Evolutionary conservation across 345 rosid genomes (phyloP).

Genomic region (rapeseed (Brassica napus)): DNA sequence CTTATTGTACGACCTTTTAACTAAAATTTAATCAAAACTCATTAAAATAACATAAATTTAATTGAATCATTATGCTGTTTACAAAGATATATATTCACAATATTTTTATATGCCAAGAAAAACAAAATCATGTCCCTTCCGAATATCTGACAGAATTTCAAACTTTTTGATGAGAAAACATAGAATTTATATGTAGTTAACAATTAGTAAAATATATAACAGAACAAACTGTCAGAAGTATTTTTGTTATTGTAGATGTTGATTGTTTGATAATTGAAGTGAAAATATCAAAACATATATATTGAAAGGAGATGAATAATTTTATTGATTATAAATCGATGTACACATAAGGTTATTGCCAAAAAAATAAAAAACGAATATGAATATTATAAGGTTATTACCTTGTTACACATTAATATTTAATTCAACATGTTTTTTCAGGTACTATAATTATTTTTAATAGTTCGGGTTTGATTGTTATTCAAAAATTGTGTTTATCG

Average conservation of each 20-base stretch:
- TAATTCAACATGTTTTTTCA: neutral
- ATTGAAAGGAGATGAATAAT: neutral
- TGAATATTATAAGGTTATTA: neutral
- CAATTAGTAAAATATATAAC: neutral
- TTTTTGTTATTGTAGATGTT: neutral
- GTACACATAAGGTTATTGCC: neutral
- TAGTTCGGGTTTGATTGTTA: neutral
- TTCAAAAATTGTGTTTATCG: neutral
- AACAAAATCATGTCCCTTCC: neutral
- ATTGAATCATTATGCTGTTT: neutral
- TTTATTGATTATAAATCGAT: neutral
- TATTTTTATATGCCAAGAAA: too few relatives aligned
- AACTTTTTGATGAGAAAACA: neutral
- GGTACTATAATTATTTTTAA: neutral
- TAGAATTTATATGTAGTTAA: neutral
- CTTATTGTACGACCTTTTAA: too few relatives aligned
- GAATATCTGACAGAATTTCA: neutral
- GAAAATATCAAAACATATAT: neutral
- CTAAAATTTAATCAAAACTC: neutral
- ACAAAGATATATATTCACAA: neutral
- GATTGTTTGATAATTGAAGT: neutral
- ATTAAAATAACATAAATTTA: too few relatives aligned
- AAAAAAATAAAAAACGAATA: neutral
- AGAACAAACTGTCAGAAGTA: neutral
- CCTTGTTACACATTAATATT: neutral